These are phyloP conservation scores for Boletus edulis DNA, from an alignment of 768 basidiomycete genomes.

Conservation along the genomic window DNA sequence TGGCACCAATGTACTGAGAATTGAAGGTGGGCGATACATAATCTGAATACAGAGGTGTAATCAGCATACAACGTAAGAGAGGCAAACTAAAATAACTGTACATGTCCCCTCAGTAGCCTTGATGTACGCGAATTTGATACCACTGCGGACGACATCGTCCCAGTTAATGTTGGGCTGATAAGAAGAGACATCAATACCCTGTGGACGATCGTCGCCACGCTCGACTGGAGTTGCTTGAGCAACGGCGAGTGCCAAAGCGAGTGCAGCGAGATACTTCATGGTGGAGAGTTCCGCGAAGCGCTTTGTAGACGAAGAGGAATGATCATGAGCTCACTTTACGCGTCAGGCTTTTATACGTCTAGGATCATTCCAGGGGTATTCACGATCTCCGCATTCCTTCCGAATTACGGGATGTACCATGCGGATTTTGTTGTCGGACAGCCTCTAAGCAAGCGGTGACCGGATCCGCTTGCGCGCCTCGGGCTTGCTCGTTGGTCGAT, in stretches of 20 bases:
- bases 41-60: slow-evolving; percentile 3
- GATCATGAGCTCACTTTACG: background rate
- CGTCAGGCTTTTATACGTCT: slow-evolving; percentile 13
- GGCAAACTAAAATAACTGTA: slow-evolving; percentile 21
- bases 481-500: no score
- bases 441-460: no score
- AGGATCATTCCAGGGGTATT: background rate
- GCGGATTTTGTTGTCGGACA: background rate
- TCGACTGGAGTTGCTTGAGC: slow-evolving; percentile 12
- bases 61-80: slow-evolving; percentile 34
- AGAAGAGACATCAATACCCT: slow-evolving; percentile 56
- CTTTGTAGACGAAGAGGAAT: background rate
- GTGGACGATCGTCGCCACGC: slow-evolving; percentile 40
- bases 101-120: slow-evolving; percentile 66
- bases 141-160: slow-evolving; percentile 48
- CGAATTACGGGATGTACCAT: background rate
- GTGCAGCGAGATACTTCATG: slow-evolving; percentile 23
- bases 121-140: slow-evolving; percentile 57
- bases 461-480: no score
- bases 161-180: slow-evolving; percentile 51
- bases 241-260: slow-evolving; percentile 13
- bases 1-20: slow-evolving; percentile 53
- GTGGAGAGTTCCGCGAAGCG: background rate
- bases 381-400: background rate
- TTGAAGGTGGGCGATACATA: slow-evolving; percentile 32